A percentile compares a stretch with the other conserved stretches of the same genome.
Conservation (phyloP, 257 asterid species). For the Jasminum sambac region DNA sequence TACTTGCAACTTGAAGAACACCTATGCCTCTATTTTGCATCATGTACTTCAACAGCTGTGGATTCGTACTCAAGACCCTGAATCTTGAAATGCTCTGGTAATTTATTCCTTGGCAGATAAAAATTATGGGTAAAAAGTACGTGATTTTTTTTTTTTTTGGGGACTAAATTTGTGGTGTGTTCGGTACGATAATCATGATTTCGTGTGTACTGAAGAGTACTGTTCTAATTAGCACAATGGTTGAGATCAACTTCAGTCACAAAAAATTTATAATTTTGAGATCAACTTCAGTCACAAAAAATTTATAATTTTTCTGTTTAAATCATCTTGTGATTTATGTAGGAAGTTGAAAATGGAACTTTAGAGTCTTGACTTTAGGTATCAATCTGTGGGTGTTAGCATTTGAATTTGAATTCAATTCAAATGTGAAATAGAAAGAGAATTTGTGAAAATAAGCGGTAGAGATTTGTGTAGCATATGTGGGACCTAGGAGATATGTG, state of each 20-base stretch:
- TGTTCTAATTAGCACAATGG: background rate
- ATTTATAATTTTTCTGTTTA: background rate
- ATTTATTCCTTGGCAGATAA: background rate
- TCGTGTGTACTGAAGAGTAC: background rate
- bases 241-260: background rate
- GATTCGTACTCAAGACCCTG: background rate
- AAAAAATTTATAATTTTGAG: background rate
- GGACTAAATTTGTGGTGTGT: background rate
- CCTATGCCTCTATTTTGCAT: background rate
- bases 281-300: background rate
- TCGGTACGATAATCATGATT: background rate
- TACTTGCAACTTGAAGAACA: slow-evolving; percentile 1
- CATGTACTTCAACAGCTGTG: background rate
- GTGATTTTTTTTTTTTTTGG: no score
- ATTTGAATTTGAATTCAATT: no score
- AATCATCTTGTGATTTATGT: background rate
- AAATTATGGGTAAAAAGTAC: background rate
- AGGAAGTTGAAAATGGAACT: background rate
- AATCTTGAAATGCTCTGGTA: slow-evolving; percentile 2
- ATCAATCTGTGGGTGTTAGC: no score
- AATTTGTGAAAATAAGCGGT: no score
- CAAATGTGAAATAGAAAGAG: no score
- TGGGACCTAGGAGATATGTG: no score
- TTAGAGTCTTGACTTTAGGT: background rate
- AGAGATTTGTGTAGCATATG: no score